Base-by-base conservation (phyloP, 2,329 filamentous ascomycete genomes). In the Nigrograna mackinnonii region DNA sequence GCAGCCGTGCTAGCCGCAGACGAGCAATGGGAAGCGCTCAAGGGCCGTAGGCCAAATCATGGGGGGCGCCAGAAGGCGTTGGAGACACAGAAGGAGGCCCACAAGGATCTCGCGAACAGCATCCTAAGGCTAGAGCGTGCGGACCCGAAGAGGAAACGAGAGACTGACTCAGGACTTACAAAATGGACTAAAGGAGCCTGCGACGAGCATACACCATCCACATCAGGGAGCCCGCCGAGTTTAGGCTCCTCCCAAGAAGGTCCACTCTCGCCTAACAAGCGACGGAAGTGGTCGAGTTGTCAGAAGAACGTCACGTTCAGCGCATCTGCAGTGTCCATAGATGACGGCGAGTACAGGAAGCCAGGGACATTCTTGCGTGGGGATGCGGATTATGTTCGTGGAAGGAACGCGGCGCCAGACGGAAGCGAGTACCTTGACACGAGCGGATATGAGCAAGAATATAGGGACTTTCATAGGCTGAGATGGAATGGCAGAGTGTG, bases 351-450 rank as follows among this genome's bases (percentile, higher is more conserved):
- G 24, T 13, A 16, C 11, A 39, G 50, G 16, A 14, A 17, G 4
- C 32, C 35, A 6, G 11, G 28, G 2, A 16, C 14, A 12, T 54
- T 49, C 38, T 34, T 46, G 22, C 54, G 62, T 3, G 38, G 32
- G 18, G 47, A 44, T 17, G 44, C 57, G 6, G 43, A 38, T 4
- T 65, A 65, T 36, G 43, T 53, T 4, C 57, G 43, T 4, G 62
- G 62, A 6, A 44, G 58, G n/a, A 56, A 62, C 37, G 58, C 55
- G 21, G 50, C 55, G 5, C 50, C 52, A 4, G 51, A 58, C 41
- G 56, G 50, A 6, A 40, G 38, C 6, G 55, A 59, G 33, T 62
- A 51, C 24, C 41, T 62, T 14, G 62, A 66, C 35, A 63, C 60
- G 2, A 64, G 59, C 24, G 62, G 62, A 1, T 42, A 34, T 14